Percentiles rank a stretch among this genome's conserved stretches.
phyloP scores from a whole-genome alignment of 768 basidiomycete species.

The Tulasnella sp. region DNA sequence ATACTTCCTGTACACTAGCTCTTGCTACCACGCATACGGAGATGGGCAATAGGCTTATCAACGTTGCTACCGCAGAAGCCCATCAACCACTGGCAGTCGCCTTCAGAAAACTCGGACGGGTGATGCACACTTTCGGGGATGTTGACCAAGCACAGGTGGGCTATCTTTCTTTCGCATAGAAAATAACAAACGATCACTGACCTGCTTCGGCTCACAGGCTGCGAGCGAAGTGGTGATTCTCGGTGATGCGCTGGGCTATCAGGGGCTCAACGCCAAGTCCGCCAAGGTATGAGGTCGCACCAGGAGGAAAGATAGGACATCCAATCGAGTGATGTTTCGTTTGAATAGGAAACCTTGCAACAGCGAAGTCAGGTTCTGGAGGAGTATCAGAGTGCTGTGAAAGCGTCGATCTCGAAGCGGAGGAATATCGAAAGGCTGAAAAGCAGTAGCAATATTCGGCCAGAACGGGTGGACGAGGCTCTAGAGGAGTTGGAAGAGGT shows the following conservation, averaged over 20 bases:
- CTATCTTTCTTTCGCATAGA: background rate
- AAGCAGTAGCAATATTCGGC: constrained; percentile 76
- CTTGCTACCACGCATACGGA: constrained; percentile 76
- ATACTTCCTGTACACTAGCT: constrained; percentile 49
- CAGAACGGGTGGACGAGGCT: constrained; percentile 85
- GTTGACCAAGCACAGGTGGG: constrained; percentile 74
- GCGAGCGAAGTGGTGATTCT: constrained; percentile 93
- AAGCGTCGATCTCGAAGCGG: constrained; percentile 87
- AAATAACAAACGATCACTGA: background rate
- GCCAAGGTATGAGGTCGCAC: constrained; percentile 53
- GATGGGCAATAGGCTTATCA: constrained; percentile 76
- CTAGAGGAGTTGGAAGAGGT: constrained; percentile 93
- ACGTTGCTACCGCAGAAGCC: constrained; percentile 83
- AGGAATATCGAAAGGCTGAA: constrained; percentile 86
- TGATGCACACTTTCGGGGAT: constrained; percentile 83
- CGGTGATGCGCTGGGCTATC: constrained; percentile 94
- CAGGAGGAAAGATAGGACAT: background rate
- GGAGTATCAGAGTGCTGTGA: constrained; percentile 90
- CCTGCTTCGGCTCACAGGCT: constrained; percentile 41
- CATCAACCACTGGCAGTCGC: constrained; percentile 82
- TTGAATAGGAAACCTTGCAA: constrained; percentile 63
- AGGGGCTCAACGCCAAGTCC: constrained; percentile 92
- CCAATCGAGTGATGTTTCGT: background rate
- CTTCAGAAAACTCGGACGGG: constrained; percentile 77
- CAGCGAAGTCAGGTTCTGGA: constrained; percentile 89